Conservation (phyloP, 1,284 basidiomycete genomes). For the Meripilus lineatus region DNA sequence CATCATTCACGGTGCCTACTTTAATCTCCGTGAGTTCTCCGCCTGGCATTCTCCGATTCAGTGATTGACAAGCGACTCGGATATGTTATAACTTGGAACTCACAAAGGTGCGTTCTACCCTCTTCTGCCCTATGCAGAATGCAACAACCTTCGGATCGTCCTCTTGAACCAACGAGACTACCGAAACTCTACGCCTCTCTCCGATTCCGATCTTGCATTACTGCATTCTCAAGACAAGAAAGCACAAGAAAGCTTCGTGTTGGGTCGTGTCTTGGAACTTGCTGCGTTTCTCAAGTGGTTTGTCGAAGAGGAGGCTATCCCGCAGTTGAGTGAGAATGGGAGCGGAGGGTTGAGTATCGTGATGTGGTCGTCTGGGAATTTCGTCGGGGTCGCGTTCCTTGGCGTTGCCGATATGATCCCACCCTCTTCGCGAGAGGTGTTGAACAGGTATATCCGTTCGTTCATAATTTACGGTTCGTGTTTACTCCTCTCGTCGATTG, state of each 20-base stretch:
- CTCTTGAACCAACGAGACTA: slow-evolving; percentile 14
- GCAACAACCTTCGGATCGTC: slow-evolving; percentile 12
- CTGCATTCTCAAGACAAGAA: slow-evolving; percentile 4
- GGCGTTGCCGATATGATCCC: background rate
- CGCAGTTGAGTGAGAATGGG: background rate
- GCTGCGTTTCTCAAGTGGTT: slow-evolving; percentile 13
- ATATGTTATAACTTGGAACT: background rate
- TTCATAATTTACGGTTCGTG: too few species aligned
- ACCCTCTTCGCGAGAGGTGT: too few species aligned
- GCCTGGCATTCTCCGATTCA: too few species aligned
- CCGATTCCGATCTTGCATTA: slow-evolving; percentile 8
- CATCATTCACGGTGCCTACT: slow-evolving; percentile 15
- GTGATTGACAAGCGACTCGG: too few species aligned
- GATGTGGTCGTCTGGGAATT: slow-evolving; percentile 4
- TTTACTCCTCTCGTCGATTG: too few species aligned
- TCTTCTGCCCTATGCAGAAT: slow-evolving; percentile 8
- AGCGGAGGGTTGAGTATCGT: background rate
- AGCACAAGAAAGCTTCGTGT: slow-evolving; percentile 3
- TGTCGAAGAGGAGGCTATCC: slow-evolving; percentile 11
- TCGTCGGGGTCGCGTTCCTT: background rate
- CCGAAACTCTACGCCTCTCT: slow-evolving; percentile 11
- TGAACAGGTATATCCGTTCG: too few species aligned
- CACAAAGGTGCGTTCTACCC: slow-evolving; percentile 7
- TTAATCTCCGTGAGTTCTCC: slow-evolving; percentile 16
- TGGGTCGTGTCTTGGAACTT: slow-evolving; percentile 9